A percentile compares a stretch with the other conserved stretches of the same genome.
Conservation (phyloP, 2,329 filamentous ascomycete genomes). For the Rutstroemia sp. region DNA sequence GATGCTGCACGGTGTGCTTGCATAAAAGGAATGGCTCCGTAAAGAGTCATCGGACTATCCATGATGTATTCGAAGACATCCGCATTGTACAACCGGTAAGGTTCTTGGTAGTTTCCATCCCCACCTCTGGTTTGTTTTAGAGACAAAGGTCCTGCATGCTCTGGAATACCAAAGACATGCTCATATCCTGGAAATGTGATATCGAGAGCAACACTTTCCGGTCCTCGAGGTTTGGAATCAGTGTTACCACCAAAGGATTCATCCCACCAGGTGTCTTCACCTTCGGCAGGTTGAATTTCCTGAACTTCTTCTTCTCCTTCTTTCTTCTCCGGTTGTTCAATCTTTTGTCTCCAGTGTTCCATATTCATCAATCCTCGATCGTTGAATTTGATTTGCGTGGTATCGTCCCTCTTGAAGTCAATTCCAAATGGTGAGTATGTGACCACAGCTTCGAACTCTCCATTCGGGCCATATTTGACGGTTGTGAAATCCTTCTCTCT, state of each 20-base stretch:
- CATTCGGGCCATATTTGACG: slow-evolving; percentile 70
- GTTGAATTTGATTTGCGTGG: slow-evolving; percentile 81
- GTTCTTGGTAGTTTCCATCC: slow-evolving; percentile 75
- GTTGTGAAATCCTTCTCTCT: slow-evolving; percentile 63
- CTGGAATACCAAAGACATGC: slow-evolving; percentile 89
- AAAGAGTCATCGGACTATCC: slow-evolving; percentile 96
- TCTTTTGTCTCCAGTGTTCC: slow-evolving; percentile 90
- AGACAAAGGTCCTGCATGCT: slow-evolving; percentile 82
- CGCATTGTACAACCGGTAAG: slow-evolving; percentile 90
- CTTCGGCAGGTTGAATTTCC: slow-evolving; percentile 42
- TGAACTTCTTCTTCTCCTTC: slow-evolving; percentile 34
- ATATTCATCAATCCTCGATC: slow-evolving; percentile 84
- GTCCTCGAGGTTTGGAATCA: slow-evolving; percentile 88
- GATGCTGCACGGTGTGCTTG: slow-evolving; percentile 92
- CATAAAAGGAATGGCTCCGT: slow-evolving; percentile 96
- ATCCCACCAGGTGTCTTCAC: slow-evolving; percentile 96
- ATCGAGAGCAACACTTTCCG: slow-evolving; percentile 85
- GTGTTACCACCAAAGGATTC: slow-evolving; percentile 94
- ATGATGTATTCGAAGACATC: slow-evolving; percentile 98
- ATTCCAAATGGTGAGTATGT: slow-evolving; percentile 75
- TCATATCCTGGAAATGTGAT: slow-evolving; percentile 88
- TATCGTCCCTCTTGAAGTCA: slow-evolving; percentile 78
- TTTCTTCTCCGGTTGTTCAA: slow-evolving; percentile 45
- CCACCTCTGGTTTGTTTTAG: slow-evolving; percentile 87
- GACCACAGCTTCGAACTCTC: slow-evolving; percentile 75